Base-by-base conservation (phyloP, 495 filamentous ascomycete genomes). In the Aspergillus wentii region DNA sequence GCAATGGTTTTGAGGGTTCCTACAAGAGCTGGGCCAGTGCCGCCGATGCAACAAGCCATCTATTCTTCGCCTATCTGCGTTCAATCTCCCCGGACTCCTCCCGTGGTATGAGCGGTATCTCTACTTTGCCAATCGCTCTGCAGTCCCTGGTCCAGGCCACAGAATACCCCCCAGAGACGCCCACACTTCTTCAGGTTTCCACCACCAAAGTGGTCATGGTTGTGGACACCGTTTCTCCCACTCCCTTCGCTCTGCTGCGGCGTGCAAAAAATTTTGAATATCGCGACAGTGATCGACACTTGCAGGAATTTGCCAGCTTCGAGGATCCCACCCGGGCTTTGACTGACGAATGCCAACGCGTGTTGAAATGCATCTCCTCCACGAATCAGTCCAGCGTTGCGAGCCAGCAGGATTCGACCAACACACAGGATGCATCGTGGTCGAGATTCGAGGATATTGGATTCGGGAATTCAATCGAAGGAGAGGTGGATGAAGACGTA, bases 21-120 rank as follows among this genome's bases (percentile, higher is more conserved):
- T 98, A 98, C 63, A 87, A 82, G 49, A 76, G 77, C 13, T 98
- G 92, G 92, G 67, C 73, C 30, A 94, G 86, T 49, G 88, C 89
- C 37, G 92, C 92, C 39, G 89, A 98, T 74, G 92, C 94, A 30
- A 84, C 90, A 8, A 94, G 89, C 54, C 92, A 98, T 64, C 61
- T 98, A 13, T 98, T 98, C 69, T 98, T 98, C 56, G 94, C 92
- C 31, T 98, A 97, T 56, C 74, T 98, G 23, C 83, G 92, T 29
- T 95, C 88, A 1, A 68, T 94, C 25, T 80, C 89, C 1, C 91
- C 94, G 22, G 85, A 92, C 38, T 75, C 80, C 21, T 59, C 76
- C 25, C 72, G 74, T 40, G 78, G 80, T 16, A 69, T 81, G 38
- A 84, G 75, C 48, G 83, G 79, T 26, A 94, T 97, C 35, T 85